These are phyloP conservation scores for Diaporthe humulicola DNA, from an alignment of 2,329 filamentous ascomycete genomes.

Conservation along the genomic window DNA sequence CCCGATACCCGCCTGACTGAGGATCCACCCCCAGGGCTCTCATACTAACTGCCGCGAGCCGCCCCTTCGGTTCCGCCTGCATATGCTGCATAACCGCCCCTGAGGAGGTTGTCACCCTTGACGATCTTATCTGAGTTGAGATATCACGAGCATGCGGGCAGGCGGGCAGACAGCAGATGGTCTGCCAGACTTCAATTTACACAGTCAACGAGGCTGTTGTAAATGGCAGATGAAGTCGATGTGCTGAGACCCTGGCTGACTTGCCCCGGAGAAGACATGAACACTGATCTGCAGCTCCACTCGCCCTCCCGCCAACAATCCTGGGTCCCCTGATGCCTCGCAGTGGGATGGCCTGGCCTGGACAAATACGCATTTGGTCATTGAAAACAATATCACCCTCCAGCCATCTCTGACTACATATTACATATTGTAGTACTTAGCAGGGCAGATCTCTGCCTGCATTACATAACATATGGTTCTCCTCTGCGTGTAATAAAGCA, in stretches of 20 bases:
- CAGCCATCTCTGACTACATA: neutral
- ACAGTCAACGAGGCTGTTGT: neutral
- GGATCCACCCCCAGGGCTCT: conserved; percentile 3
- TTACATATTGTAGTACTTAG: neutral
- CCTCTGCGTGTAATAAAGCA: neutral
- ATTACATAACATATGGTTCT: neutral
- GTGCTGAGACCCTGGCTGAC: neutral
- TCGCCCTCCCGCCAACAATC: neutral
- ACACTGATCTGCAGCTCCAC: conserved; percentile 19
- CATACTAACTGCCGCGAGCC: conserved; percentile 15
- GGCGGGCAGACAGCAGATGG: no score
- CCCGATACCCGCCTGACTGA: conserved; percentile 26
- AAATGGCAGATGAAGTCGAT: neutral
- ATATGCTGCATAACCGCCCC: conserved; percentile 28
- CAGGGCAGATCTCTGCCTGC: neutral
- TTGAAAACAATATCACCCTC: neutral
- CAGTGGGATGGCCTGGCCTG: neutral
- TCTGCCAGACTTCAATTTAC: no score
- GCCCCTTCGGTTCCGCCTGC: conserved; percentile 22
- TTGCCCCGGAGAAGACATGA: neutral
- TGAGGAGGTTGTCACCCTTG: conserved; percentile 17
- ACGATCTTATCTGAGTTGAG: conserved; percentile 6
- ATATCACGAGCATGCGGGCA: neutral
- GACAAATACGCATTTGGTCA: neutral
- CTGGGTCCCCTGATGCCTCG: neutral